Base-by-base conservation (phyloP, 371 early-diverging fungal species). In the Entomophthora muscae region DNA sequence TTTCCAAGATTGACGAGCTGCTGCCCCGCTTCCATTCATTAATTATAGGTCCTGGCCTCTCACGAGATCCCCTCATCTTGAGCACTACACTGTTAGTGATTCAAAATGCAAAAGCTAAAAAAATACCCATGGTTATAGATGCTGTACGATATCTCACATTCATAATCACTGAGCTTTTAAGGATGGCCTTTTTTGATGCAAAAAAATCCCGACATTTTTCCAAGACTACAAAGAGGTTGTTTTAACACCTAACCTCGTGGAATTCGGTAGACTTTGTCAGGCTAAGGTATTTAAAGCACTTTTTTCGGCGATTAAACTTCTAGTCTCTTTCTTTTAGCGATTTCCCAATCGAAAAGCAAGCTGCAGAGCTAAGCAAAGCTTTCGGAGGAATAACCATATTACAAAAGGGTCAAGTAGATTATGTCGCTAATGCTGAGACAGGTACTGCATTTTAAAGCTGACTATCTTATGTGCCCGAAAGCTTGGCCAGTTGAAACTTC, bases 1-100 rank as follows among this genome's bases (percentile, higher is more conserved):
- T 55, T 61, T 17, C 22, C 28, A 21, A 53, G n/a, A 53, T 52
- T 7, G 22, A 32, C 57, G 32, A n/a, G 52, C 31, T 88, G 0
- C 73, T 91, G 42, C 66, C 75, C 1, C 80, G 91, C n/a, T 65
- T 90, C 0, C 91, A 98, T 72, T 89, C 86, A 0, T 71, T 95
- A 12, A 83, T 94, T 0, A 74, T 95, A 21, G 98, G 98, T 0
- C 95, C 98, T 2, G 98, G 98, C 0, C 71, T 96, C 23, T 88
- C 89, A 3, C 76, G 93, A 32, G 90, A 95, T 67, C 58, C 66
- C 17, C 55, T 73, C 1, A 85, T 91, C 78, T 74, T 81, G 3
- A 74, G 79, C 31, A 70, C 73, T 31, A 86, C 88, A 0, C 68
- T 65, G 21, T 66, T 71, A 32, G 74, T 91, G 2, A 79, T 95